Evolutionary conservation across 1,139 yeast species (phyloP).

Genomic region (Eremothecium gossypii): DNA sequence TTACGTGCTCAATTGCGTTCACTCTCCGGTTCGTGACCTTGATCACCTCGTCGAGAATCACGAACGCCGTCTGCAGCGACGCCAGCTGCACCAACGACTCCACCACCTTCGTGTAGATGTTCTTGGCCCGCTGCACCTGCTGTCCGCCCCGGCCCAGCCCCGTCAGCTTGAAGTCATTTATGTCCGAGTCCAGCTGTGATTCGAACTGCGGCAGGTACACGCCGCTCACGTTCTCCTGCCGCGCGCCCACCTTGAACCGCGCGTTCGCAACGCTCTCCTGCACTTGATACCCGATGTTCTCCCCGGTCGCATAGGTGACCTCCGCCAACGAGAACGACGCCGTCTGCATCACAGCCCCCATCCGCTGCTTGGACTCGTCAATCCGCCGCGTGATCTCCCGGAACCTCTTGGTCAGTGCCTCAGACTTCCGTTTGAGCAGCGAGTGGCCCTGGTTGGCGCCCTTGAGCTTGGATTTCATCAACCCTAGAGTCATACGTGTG

Average conservation of each 20-base stretch:
- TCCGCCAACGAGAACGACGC: conserved; percentile 97
- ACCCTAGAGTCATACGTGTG: conserved; percentile 91
- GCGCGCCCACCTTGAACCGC: conserved; percentile 81
- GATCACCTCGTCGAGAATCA: conserved; percentile 92
- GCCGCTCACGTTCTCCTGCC: conserved; percentile 94
- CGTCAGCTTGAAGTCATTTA: conserved; percentile 90
- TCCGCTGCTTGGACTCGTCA: conserved; percentile 89
- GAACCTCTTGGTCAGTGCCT: conserved; percentile 91
- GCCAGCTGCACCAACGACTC: conserved; percentile 94
- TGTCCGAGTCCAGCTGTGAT: conserved; percentile 67
- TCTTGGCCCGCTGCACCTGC: conserved; percentile 91
- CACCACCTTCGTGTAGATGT: conserved; percentile 87
- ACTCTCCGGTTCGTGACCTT: conserved; percentile 97
- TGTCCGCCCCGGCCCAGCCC: conserved; percentile 99
- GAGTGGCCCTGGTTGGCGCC: conserved; percentile 98
- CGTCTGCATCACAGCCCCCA: conserved; percentile 98
- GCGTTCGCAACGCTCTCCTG: conserved; percentile 90
- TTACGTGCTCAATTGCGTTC: conserved; percentile 96
- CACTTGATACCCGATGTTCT: conserved; percentile 87
- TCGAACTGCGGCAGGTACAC: conserved; percentile 91
- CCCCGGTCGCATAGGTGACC: conserved; percentile 95
- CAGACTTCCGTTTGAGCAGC: conserved; percentile 86
- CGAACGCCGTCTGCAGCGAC: conserved; percentile 89
- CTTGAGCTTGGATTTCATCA: conserved; percentile 90
- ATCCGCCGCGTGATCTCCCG: conserved; percentile 91